phyloP scores from a whole-genome alignment of 148 eudicot species.

The Pouteria glomerata region DNA sequence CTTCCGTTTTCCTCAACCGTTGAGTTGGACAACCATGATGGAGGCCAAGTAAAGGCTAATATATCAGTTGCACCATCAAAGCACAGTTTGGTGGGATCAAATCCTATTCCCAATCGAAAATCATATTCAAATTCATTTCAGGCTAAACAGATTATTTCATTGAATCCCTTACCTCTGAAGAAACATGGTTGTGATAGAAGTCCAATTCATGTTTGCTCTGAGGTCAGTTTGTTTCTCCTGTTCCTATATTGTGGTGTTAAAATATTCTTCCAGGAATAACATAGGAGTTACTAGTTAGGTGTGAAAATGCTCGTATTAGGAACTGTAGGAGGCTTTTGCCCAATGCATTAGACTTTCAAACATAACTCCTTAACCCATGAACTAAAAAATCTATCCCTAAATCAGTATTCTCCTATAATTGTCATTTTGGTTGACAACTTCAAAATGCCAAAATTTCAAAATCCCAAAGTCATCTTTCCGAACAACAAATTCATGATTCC shows the following conservation, averaged over 20 bases:
- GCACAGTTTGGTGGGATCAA: slow-evolving; percentile 41
- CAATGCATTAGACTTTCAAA: too few relatives aligned
- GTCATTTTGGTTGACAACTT: too few relatives aligned
- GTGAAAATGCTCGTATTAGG: too few relatives aligned
- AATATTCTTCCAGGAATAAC: not conserved
- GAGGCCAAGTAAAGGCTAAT: slow-evolving; percentile 52
- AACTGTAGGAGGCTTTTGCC: too few relatives aligned
- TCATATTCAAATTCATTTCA: slow-evolving; percentile 48
- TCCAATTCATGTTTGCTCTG: slow-evolving; percentile 83
- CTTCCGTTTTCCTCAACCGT: slow-evolving; percentile 64
- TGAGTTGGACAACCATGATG: slow-evolving; percentile 55
- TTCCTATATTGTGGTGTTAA: not conserved
- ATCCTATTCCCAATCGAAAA: slow-evolving; percentile 57
- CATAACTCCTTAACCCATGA: too few relatives aligned
- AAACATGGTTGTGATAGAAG: slow-evolving; percentile 90
- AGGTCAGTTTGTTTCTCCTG: slow-evolving; percentile 37
- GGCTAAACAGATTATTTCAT: slow-evolving; percentile 81
- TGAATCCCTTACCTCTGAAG: slow-evolving; percentile 89
- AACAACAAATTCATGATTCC: too few relatives aligned
- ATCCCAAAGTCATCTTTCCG: too few relatives aligned
- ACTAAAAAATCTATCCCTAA: too few relatives aligned
- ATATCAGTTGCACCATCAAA: slow-evolving; percentile 47
- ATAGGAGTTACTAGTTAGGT: too few relatives aligned
- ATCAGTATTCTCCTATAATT: too few relatives aligned
- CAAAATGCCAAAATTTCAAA: too few relatives aligned